Conservation (phyloP, 805 yeast species). For the Pachysolen tannophilus region DNA sequence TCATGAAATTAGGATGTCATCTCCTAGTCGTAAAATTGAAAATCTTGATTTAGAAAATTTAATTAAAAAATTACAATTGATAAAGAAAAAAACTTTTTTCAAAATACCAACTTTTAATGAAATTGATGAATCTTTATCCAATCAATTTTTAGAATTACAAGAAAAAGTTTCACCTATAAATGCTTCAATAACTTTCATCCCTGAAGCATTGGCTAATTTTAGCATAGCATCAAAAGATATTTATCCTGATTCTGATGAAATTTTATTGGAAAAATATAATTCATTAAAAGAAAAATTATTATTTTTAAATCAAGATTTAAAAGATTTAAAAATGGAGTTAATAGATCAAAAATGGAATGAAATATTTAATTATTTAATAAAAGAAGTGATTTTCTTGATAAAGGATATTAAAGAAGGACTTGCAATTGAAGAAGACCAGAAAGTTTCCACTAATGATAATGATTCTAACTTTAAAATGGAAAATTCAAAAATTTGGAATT, state of each 20-base stretch:
- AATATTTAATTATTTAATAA: constrained; percentile 38
- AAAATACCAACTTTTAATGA: constrained; percentile 31
- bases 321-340: constrained; percentile 32
- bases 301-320: constrained; percentile 31
- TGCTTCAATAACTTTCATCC: constrained; percentile 44
- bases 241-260: constrained; percentile 23
- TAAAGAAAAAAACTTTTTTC: constrained; percentile 8
- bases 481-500: constrained; percentile 1
- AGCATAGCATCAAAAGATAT: constrained; percentile 19
- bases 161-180: constrained; percentile 40
- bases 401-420: constrained; percentile 18
- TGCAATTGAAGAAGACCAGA: neutral
- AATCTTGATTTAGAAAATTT: constrained; percentile 4
- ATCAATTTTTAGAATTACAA: constrained; percentile 32
- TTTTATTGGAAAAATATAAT: constrained; percentile 30
- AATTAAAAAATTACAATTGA: constrained; percentile 8
- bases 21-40: constrained; percentile 18
- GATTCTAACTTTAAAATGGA: neutral
- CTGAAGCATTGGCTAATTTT: constrained; percentile 39
- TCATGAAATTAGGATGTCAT: constrained; percentile 28
- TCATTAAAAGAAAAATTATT: constrained; percentile 31
- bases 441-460: neutral
- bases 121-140: constrained; percentile 30
- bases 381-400: constrained; percentile 27
- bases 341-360: constrained; percentile 51